A percentile compares a stretch with the other conserved stretches of the same genome.
Evolutionary conservation across 2,329 filamentous ascomycete genomes (phyloP).

Genomic region (Paecilomyces sp.): DNA sequence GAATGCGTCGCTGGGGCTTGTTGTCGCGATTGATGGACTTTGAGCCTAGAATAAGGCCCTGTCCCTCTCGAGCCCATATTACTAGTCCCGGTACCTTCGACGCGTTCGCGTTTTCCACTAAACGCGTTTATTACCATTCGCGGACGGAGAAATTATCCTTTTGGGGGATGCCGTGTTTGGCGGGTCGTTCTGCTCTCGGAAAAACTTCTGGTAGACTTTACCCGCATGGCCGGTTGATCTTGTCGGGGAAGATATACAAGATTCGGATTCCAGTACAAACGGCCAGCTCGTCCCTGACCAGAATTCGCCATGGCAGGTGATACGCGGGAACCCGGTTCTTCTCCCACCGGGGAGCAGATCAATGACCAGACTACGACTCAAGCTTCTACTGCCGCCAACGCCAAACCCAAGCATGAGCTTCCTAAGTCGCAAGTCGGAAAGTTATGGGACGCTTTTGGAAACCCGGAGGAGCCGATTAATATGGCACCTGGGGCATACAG

Average conservation of each 20-base stretch:
- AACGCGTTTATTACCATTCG: conserved; percentile 14
- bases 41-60: neutral
- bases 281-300: neutral
- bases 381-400: conserved; percentile 12
- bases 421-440: conserved; percentile 41
- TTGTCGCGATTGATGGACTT: neutral
- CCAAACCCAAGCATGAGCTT: conserved; percentile 33
- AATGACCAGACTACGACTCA: conserved; percentile 11
- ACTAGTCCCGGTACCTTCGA: conserved; percentile 9
- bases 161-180: conserved; percentile 1
- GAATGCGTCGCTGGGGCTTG: neutral
- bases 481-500: conserved; percentile 52
- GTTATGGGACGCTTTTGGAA: conserved; percentile 42
- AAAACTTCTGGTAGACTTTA: neutral
- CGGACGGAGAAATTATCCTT: conserved; percentile 17
- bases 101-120: conserved; percentile 30
- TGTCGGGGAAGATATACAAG: neutral
- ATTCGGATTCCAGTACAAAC: neutral
- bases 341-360: conserved; percentile 8
- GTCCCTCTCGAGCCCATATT: neutral
- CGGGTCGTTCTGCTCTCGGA: neutral
- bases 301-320: conserved; percentile 31
- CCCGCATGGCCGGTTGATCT: conserved; percentile 4
- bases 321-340: conserved; percentile 20
- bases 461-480: conserved; percentile 45